These are phyloP conservation scores for Pleurotus tuoliensis DNA, from an alignment of 768 basidiomycete genomes.

Conservation along the genomic window DNA sequence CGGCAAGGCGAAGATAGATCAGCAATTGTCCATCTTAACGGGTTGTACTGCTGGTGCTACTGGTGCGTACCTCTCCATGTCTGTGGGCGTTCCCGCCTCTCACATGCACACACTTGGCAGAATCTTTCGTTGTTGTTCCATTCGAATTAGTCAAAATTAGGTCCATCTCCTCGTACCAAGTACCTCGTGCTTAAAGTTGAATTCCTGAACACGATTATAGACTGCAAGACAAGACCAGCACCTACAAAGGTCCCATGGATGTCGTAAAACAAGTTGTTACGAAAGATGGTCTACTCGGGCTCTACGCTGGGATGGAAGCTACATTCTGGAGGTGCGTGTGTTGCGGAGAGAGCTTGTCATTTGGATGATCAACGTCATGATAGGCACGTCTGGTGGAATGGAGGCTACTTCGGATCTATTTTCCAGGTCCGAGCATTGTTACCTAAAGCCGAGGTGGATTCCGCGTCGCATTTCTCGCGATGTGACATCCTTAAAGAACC, in stretches of 20 bases:
- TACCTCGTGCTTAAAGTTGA: neutral
- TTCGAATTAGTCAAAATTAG: conserved; percentile 95
- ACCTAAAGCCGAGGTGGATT: conserved; percentile 78
- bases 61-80: conserved; percentile 18
- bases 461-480: neutral
- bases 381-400: conserved; percentile 89
- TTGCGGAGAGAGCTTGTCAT: neutral
- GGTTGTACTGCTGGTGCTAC: conserved; percentile 95
- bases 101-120: conserved; percentile 22
- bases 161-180: conserved; percentile 25
- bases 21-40: conserved; percentile 80
- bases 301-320: conserved; percentile 94
- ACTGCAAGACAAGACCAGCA: conserved; percentile 90
- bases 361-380: conserved; percentile 5
- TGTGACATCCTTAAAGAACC: neutral
- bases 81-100: neutral
- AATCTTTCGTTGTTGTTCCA: conserved; percentile 92
- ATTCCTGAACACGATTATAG: conserved; percentile 26
- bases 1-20: conserved; percentile 85
- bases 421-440: conserved; percentile 77
- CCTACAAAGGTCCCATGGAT: conserved; percentile 88
- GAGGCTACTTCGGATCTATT: conserved; percentile 93
- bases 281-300: conserved; percentile 77
- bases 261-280: conserved; percentile 77
- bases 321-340: conserved; percentile 87